Evolutionary conservation across 208 protist species (phyloP).

Genomic region (Leptomonas pyrrhocoris): DNA sequence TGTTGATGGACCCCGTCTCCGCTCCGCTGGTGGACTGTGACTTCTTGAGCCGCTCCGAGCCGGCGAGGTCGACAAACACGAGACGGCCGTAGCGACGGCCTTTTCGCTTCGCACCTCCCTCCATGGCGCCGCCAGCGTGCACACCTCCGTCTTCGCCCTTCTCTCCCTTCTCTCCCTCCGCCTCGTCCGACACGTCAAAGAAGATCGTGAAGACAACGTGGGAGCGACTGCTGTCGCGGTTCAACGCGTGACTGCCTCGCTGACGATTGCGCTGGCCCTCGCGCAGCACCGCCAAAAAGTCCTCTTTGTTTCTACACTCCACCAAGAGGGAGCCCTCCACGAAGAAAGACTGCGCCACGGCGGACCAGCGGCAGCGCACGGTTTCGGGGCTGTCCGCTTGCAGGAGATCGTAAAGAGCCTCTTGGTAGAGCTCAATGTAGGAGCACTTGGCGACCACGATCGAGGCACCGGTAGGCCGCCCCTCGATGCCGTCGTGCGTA

Average conservation of each 20-base stretch:
- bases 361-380: slow-evolving; percentile 80
- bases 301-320: slow-evolving; percentile 68
- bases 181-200: slow-evolving; percentile 39
- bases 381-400: slow-evolving; percentile 35
- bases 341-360: slow-evolving; percentile 73
- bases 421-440: slow-evolving; percentile 91
- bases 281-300: slow-evolving; percentile 80
- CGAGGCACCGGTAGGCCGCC: neutral
- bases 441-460: slow-evolving; percentile 47
- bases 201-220: slow-evolving; percentile 92
- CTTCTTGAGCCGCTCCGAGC: slow-evolving; percentile 90
- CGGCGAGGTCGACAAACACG: slow-evolving; percentile 94
- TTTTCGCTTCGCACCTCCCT: neutral
- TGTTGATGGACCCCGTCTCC: slow-evolving; percentile 92
- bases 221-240: slow-evolving; percentile 88
- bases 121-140: neutral
- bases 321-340: slow-evolving; percentile 86
- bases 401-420: slow-evolving; percentile 86
- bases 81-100: slow-evolving; percentile 70
- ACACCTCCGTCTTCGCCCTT: neutral
- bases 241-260: slow-evolving; percentile 76
- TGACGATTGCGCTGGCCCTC: slow-evolving; percentile 86
- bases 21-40: slow-evolving; percentile 63
- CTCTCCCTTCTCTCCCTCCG: neutral
- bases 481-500: too few species aligned